A percentile compares a stretch with the other conserved stretches of the same genome.
Evolutionary conservation across 2,329 filamentous ascomycete genomes (phyloP).

Genomic region (Huntiella moniliformis): DNA sequence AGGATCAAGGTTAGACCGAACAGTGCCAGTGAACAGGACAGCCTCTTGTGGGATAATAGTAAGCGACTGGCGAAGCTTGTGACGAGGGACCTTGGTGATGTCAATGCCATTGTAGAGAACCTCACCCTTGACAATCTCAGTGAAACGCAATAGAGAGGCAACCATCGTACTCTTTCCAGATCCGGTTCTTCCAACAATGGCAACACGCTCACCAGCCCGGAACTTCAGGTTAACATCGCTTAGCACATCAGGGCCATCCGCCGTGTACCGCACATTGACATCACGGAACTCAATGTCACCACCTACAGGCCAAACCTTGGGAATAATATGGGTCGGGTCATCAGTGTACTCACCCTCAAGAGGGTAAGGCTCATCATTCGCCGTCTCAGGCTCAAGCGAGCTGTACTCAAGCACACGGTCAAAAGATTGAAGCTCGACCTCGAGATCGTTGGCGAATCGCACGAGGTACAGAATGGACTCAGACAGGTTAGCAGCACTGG

Average conservation of each 20-base stretch:
- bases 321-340: constrained; percentile 14
- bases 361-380: constrained; percentile 16
- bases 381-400: constrained; percentile 20
- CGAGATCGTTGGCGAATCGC: constrained; percentile 26
- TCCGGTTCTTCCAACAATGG: constrained; percentile 54
- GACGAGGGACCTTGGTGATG: constrained; percentile 24
- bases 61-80: constrained; percentile 25
- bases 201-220: constrained; percentile 46
- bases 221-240: constrained; percentile 24
- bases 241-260: constrained; percentile 22
- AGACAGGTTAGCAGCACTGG: constrained; percentile 26
- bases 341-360: constrained; percentile 16
- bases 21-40: constrained; percentile 26
- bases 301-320: constrained; percentile 19
- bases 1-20: constrained; percentile 36
- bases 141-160: constrained; percentile 27
- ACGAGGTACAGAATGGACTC: constrained; percentile 26
- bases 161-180: constrained; percentile 53
- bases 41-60: constrained; percentile 33
- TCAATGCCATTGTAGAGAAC: constrained; percentile 29
- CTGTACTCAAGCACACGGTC: constrained; percentile 22
- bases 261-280: constrained; percentile 21
- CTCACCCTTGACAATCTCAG: constrained; percentile 22
- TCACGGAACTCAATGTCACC: constrained; percentile 22
- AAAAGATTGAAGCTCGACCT: constrained; percentile 29